Evolutionary conservation across 225 moss, liverwort and hornwort species (phyloP).

Genomic region (Sphagnum tenellum): DNA sequence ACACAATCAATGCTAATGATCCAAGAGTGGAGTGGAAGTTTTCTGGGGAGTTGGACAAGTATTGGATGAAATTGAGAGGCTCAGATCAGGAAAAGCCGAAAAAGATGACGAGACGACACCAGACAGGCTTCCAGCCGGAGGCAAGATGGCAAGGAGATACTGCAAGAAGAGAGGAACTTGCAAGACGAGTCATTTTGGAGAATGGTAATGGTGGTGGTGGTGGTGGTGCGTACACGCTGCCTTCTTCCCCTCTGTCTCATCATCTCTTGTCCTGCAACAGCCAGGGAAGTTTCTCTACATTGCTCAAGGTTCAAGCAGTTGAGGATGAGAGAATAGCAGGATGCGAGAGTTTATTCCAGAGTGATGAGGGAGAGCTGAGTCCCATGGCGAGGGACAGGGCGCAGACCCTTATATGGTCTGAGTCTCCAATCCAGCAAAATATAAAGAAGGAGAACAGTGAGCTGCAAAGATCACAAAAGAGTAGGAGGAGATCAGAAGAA

Average conservation of each 20-base stretch:
- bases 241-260: conserved; percentile 28
- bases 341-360: conserved; percentile 17
- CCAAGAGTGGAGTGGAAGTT: too few relatives aligned
- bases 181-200: conserved; percentile 30
- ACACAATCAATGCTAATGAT: too few relatives aligned
- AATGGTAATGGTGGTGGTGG: not conserved
- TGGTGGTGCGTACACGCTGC: conserved; percentile 1
- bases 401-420: too few relatives aligned
- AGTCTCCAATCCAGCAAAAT: too few relatives aligned
- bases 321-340: conserved; percentile 6
- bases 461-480: too few relatives aligned
- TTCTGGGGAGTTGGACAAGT: too few relatives aligned
- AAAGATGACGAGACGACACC: conserved; percentile 1
- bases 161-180: conserved; percentile 27
- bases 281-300: too few relatives aligned
- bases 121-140: conserved; percentile 3
- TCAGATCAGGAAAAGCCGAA: conserved; percentile 1
- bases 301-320: conserved; percentile 6
- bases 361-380: conserved; percentile 22
- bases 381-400: conserved; percentile 12
- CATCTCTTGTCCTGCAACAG: too few relatives aligned
- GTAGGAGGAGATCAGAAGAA: too few relatives aligned
- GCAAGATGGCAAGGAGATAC: conserved; percentile 34
- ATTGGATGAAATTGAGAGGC: too few relatives aligned
- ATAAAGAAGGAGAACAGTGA: too few relatives aligned